Conservation (phyloP, 1,284 basidiomycete species). For the Waitea zeae region DNA sequence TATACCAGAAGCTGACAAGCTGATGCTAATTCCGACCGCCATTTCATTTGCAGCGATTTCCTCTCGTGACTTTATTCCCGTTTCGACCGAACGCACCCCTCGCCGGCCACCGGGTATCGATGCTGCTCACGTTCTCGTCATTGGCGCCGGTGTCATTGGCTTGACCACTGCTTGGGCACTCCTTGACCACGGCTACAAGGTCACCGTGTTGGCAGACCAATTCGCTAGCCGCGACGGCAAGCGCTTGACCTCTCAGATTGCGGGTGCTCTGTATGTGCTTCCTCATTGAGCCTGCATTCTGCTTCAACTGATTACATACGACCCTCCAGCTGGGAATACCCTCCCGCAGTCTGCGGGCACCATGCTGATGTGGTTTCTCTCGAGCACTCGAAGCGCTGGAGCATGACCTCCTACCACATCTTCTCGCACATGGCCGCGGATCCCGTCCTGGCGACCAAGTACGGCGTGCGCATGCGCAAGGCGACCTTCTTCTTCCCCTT, state of each 20-base stretch:
- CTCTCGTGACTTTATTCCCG: too few species aligned
- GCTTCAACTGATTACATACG: conserved; percentile 1
- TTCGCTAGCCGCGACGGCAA: conserved; percentile 11
- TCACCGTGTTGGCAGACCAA: conserved; percentile 13
- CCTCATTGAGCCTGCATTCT: not conserved
- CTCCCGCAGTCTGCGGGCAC: conserved; percentile 17
- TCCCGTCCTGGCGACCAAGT: conserved; percentile 7
- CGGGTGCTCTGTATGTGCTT: conserved; percentile 12
- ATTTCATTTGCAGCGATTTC: too few species aligned
- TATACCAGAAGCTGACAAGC: too few species aligned
- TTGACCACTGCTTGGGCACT: conserved; percentile 17
- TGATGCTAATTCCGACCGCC: too few species aligned
- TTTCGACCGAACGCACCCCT: too few species aligned
- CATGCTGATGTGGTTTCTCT: conserved; percentile 16
- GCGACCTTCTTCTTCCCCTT: conserved; percentile 19
- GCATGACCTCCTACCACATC: conserved; percentile 16
- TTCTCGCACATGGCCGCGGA: conserved; percentile 11
- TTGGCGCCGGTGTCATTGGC: too few species aligned
- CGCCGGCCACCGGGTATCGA: too few species aligned
- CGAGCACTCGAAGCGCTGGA: conserved; percentile 15
- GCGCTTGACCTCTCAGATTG: conserved; percentile 16
- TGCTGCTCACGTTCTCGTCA: too few species aligned
- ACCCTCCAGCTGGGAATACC: conserved; percentile 15
- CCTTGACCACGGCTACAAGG: conserved; percentile 15
- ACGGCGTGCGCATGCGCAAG: conserved; percentile 10